These are phyloP conservation scores for Camellia japonica DNA, from an alignment of 148 eudicot species.

Conservation along the genomic window DNA sequence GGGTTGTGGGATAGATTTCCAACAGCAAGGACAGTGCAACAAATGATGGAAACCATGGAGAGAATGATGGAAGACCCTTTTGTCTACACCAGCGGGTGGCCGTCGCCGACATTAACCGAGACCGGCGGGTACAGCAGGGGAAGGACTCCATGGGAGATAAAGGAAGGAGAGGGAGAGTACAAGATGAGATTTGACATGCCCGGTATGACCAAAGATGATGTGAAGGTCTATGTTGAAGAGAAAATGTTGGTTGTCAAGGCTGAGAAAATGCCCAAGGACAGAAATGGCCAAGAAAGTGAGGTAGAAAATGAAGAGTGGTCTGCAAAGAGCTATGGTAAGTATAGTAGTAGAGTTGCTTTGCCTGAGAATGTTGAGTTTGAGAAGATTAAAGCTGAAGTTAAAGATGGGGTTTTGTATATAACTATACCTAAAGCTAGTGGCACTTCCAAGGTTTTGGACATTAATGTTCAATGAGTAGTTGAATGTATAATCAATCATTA, in stretches of 20 bases:
- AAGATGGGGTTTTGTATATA: slow-evolving; percentile 76
- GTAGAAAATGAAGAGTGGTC: slow-evolving; percentile 46
- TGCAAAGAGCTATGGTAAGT: slow-evolving; percentile 59
- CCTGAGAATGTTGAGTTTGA: slow-evolving; percentile 73
- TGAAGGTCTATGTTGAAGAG: slow-evolving; percentile 70
- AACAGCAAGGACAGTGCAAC: slow-evolving; percentile 66
- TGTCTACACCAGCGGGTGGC: slow-evolving; percentile 26
- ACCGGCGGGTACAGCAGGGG: slow-evolving; percentile 43
- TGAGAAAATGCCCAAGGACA: slow-evolving; percentile 38
- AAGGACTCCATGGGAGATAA: slow-evolving; percentile 82
- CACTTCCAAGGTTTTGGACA: slow-evolving; percentile 51
- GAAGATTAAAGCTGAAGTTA: slow-evolving; percentile 82
- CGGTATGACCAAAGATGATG: slow-evolving; percentile 69
- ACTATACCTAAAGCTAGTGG: slow-evolving; percentile 52
- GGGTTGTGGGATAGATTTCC: slow-evolving; percentile 76
- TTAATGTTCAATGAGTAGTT: slow-evolving; percentile 39
- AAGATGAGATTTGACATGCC: slow-evolving; percentile 83
- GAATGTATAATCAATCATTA: too few species aligned
- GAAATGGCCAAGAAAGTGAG: slow-evolving; percentile 9
- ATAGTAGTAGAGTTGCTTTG: slow-evolving; percentile 55
- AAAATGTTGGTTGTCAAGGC: slow-evolving; percentile 73
- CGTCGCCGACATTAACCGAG: slow-evolving; percentile 15
- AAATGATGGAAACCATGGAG: slow-evolving; percentile 89
- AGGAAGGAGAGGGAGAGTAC: slow-evolving; percentile 46
- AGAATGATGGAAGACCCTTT: slow-evolving; percentile 59